Percentiles rank a stretch among this genome's conserved stretches.
Evolutionary conservation across 768 basidiomycete species (phyloP).

Genomic region (Leccinum incarnatum): DNA sequence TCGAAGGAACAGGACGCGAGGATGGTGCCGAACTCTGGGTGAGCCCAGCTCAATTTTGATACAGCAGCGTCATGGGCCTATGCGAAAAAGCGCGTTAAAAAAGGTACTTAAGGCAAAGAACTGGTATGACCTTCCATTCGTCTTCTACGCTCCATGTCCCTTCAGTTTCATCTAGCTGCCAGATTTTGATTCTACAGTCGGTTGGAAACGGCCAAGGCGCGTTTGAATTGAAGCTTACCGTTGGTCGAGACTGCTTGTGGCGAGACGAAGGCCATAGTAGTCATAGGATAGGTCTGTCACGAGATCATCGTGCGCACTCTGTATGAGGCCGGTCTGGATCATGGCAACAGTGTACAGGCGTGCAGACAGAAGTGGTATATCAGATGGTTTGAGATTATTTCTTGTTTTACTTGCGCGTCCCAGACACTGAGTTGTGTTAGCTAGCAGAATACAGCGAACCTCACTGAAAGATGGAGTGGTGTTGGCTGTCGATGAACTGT

Average conservation of each 20-base stretch:
- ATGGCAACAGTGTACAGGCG: conserved; percentile 32
- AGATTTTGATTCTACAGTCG: conserved; percentile 68
- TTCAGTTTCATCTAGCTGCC: conserved; percentile 70
- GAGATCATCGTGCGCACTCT: conserved; percentile 75
- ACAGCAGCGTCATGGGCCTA: conserved; percentile 96
- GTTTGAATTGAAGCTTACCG: conserved; percentile 42
- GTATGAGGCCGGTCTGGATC: conserved; percentile 80
- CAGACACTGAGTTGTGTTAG: background rate
- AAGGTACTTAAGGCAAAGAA: background rate
- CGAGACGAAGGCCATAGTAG: conserved; percentile 81
- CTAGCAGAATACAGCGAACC: background rate
- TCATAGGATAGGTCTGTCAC: conserved; percentile 88
- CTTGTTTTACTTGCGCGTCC: background rate
- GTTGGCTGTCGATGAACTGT: background rate
- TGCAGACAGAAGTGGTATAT: background rate
- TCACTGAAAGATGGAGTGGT: background rate
- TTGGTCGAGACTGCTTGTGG: conserved; percentile 82
- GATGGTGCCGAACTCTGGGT: conserved; percentile 87
- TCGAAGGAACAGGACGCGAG: conserved; percentile 89
- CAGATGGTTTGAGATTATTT: background rate
- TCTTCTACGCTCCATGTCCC: conserved; percentile 78
- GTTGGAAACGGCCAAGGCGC: conserved; percentile 11
- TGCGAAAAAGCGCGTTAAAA: background rate
- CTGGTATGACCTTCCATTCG: conserved; percentile 82
- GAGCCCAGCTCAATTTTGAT: conserved; percentile 83